Evolutionary conservation across 2,329 filamentous ascomycete genomes (phyloP), one percentile per base, ranked within the genome.

Genomic region (Blumeria graminis): DNA sequence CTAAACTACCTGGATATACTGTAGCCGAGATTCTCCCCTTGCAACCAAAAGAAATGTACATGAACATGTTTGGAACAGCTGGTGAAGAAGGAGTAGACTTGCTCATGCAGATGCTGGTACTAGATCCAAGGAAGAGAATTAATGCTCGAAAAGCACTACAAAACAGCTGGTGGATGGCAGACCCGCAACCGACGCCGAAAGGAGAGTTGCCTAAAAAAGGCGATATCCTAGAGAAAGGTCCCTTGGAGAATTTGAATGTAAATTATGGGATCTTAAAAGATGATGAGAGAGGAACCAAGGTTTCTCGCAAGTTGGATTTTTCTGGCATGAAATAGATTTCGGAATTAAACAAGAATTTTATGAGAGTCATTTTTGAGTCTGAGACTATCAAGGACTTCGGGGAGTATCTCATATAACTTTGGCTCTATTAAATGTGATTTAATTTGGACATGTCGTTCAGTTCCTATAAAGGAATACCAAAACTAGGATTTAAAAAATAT

Each of bases 81-180:
- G 92, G 90, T 22, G 71, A 80, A 9, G 78, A 86, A 55, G 92
- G 92, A 46, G 86, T 93, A 34, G 89, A 96, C 67, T 71, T 98
- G 58, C 74, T 98, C 55, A 86, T 92, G 74, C 80, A 78, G 62
- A 94, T 93, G 70, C 74, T 95, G 59, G 76, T 77, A 11, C 76
- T 96, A 59, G 87, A 98, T 69, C 92, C 92, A n/a, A 78, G 80
- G 65, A 87, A 84, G 68, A 76, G 92, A 58, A 82, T 86, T 63
- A 86, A 81, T 0, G 86, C 89, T 0, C 74, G 77, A 38, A 78
- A 85, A 60, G 82, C 92, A 67, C 74, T 98, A 56, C 74, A 81
- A 66, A 89, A 96, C 67, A 72, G 76, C 52, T 98, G 86, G 81
- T 98, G 90, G 87, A 78, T 77, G 43, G 78, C 77, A 28, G 83